Conservation (phyloP, 179 eudicot species). For the Beta corolliflora region DNA sequence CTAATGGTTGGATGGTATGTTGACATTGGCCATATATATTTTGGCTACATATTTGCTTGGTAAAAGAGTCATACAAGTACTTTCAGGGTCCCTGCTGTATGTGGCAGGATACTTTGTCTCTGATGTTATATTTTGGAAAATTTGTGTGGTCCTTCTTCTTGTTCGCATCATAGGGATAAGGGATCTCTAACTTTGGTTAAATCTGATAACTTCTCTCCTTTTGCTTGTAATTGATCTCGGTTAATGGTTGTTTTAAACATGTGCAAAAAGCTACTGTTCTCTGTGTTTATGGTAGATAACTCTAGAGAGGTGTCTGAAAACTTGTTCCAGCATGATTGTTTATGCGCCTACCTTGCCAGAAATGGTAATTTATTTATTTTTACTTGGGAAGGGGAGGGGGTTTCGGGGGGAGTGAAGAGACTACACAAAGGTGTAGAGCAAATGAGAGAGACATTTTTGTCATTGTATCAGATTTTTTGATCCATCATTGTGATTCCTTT, state of each 20-base stretch:
- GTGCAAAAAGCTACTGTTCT: not conserved
- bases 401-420: not conserved
- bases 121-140: not conserved
- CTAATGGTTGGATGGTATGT: not conserved
- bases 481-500: constrained; percentile 1
- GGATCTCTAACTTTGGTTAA: not conserved
- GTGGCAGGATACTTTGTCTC: not conserved
- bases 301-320: not conserved
- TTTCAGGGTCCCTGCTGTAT: not conserved
- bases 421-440: not conserved
- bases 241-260: not conserved
- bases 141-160: not conserved
- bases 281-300: not conserved
- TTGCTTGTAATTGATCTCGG: not conserved
- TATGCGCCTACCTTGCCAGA: not conserved
- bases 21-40: not conserved
- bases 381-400: not conserved
- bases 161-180: not conserved
- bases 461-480: not conserved
- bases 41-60: constrained; percentile 1
- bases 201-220: not conserved
- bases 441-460: constrained; percentile 6
- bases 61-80: not conserved
- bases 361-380: not conserved
- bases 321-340: not conserved